phyloP scores from a whole-genome alignment of 495 filamentous ascomycete species.

The Letharia columbiana region DNA sequence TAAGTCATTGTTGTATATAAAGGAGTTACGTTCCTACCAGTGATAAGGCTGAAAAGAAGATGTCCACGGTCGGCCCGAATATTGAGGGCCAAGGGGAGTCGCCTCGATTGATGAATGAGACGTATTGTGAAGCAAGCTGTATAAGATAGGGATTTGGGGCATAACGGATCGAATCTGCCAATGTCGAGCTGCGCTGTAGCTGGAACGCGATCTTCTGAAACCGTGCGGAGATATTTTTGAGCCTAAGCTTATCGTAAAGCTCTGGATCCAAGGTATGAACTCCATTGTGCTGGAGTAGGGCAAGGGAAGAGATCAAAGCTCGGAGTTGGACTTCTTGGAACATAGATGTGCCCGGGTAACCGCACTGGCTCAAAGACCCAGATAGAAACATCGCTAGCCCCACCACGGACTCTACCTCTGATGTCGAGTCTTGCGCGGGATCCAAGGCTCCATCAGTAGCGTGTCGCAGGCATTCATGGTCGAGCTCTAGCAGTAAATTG shows the following conservation, averaged over 20 bases:
- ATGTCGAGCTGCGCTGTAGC: not conserved
- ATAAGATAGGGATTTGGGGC: not conserved
- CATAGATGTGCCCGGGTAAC: not conserved
- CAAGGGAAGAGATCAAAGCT: conserved; percentile 17
- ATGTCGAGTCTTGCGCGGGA: conserved; percentile 1
- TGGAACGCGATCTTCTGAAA: conserved; percentile 3
- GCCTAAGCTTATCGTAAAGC: not conserved
- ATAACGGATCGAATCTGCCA: conserved; percentile 2
- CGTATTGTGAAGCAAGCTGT: conserved; percentile 17
- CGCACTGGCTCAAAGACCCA: conserved; percentile 6
- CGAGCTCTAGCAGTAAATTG: not conserved
- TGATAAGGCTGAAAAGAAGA: conserved; percentile 16
- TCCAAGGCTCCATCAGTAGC: not conserved
- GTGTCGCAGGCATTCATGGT: conserved; percentile 12
- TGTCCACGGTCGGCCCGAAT: conserved; percentile 3
- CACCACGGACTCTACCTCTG: not conserved
- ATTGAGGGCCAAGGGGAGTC: not conserved
- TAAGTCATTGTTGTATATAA: not conserved
- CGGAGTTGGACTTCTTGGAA: conserved; percentile 18
- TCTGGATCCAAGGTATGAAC: conserved; percentile 7
- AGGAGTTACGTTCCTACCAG: conserved; percentile 6
- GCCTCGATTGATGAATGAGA: conserved; percentile 16
- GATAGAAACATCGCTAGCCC: conserved; percentile 8
- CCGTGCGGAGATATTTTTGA: conserved; percentile 5
- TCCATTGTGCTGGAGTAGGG: conserved; percentile 11